phyloP scores from a whole-genome alignment of 2,329 filamentous ascomycete genomes.

The Cryphonectria nitschkei region DNA sequence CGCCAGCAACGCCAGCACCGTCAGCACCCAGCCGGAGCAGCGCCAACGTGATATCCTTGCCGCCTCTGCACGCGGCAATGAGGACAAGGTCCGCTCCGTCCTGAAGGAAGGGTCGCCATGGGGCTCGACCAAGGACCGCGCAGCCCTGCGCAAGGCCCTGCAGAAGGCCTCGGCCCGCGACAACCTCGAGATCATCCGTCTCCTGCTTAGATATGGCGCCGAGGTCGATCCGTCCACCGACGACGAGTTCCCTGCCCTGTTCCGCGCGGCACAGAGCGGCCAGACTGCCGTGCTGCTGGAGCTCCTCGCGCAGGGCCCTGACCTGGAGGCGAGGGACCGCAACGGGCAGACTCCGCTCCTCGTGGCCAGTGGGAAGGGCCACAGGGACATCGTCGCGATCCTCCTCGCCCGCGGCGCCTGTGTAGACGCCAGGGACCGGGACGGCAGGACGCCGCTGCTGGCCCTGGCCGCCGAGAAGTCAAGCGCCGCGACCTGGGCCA shows the following conservation, averaged over 20 bases:
- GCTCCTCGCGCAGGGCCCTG: constrained; percentile 39
- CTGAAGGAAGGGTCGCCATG: constrained; percentile 42
- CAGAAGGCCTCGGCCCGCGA: constrained; percentile 45
- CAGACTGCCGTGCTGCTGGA: constrained; percentile 40
- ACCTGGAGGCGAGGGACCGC: constrained; percentile 39
- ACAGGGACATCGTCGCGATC: constrained; percentile 38
- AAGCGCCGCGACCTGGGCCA: constrained; percentile 38
- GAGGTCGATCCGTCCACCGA: constrained; percentile 41
- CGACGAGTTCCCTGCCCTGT: constrained; percentile 42
- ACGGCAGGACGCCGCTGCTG: constrained; percentile 43
- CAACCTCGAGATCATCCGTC: constrained; percentile 41
- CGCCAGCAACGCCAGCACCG: constrained; percentile 36
- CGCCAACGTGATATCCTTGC: constrained; percentile 44
- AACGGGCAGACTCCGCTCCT: constrained; percentile 43
- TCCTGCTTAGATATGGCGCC: constrained; percentile 45
- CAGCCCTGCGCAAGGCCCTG: constrained; percentile 43
- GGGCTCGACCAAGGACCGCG: constrained; percentile 40
- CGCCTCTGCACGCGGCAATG: constrained; percentile 44
- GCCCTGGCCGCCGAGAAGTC: constrained; percentile 43
- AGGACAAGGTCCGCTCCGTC: constrained; percentile 42
- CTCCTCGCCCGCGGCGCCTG: constrained; percentile 40
- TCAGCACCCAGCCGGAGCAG: constrained; percentile 43
- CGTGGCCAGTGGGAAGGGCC: constrained; percentile 40
- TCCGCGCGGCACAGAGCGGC: constrained; percentile 43
- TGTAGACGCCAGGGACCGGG: constrained; percentile 41